Conservation (phyloP, 805 yeast species). For the Teunomyces gatunensis region DNA sequence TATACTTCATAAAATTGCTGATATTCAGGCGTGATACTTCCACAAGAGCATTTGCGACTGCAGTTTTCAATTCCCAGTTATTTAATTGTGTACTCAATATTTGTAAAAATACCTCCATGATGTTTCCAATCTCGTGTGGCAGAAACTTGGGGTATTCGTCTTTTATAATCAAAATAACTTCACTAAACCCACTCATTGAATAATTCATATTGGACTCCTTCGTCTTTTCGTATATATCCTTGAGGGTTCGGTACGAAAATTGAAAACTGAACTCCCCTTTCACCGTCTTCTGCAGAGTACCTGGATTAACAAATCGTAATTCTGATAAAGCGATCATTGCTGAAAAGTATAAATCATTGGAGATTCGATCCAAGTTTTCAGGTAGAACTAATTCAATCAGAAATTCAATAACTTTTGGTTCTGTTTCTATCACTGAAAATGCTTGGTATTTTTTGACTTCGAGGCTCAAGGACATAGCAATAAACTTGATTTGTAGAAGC, state of each 20-base stretch:
- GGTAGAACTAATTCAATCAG: not conserved
- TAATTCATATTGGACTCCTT: not conserved
- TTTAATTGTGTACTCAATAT: not conserved
- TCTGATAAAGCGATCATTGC: not conserved
- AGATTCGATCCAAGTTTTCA: not conserved
- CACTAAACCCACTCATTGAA: not conserved
- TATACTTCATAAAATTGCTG: not conserved
- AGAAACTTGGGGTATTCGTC: not conserved
- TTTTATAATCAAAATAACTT: not conserved
- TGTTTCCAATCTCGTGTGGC: not conserved
- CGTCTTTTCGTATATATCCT: not conserved
- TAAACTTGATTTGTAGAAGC: not conserved
- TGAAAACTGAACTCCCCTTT: not conserved
- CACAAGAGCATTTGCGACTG: not conserved
- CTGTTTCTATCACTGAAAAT: not conserved
- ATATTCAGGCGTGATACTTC: not conserved
- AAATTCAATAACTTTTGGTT: not conserved
- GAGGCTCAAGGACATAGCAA: not conserved
- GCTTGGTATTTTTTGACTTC: not conserved
- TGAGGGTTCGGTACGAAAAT: not conserved
- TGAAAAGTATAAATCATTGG: not conserved
- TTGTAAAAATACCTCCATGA: not conserved
- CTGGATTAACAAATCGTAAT: not conserved
- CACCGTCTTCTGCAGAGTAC: not conserved
- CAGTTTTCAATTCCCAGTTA: not conserved